Evolutionary conservation across 2,329 filamentous ascomycete genomes (phyloP).

Genomic region (Aplosporella prunicola): DNA sequence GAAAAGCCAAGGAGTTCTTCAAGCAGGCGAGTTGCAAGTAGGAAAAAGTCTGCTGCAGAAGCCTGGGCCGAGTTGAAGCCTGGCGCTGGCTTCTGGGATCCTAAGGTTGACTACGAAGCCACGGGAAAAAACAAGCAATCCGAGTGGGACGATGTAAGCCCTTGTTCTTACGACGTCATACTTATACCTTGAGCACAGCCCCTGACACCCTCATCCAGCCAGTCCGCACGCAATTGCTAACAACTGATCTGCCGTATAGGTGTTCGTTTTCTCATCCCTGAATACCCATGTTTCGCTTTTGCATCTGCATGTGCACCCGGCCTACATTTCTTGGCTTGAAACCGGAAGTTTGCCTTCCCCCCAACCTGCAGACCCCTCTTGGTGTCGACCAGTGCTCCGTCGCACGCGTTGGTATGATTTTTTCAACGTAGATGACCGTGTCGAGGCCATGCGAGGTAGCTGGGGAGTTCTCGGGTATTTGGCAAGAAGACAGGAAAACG

Average conservation of each 20-base stretch:
- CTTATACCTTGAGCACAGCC: neutral
- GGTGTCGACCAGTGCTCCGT: constrained; percentile 44
- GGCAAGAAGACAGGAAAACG: constrained; percentile 1
- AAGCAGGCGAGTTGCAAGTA: constrained; percentile 20
- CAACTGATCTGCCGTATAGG: no score
- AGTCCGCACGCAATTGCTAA: neutral
- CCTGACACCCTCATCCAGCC: neutral
- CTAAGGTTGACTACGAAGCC: constrained; percentile 45
- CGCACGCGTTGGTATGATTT: constrained; percentile 52
- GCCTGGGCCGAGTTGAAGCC: constrained; percentile 46
- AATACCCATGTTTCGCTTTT: constrained; percentile 54
- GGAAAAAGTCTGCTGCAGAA: constrained; percentile 37
- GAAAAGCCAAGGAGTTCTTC: constrained; percentile 11
- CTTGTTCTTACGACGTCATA: no score
- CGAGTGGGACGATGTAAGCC: constrained; percentile 46
- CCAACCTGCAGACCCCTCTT: constrained; percentile 24
- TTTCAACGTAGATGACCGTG: constrained; percentile 43
- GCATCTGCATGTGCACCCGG: constrained; percentile 47
- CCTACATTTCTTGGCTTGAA: constrained; percentile 47
- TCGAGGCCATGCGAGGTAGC: constrained; percentile 46
- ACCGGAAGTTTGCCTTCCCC: constrained; percentile 24
- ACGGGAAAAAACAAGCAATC: constrained; percentile 43
- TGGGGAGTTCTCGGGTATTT: constrained; percentile 44
- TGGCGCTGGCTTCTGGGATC: constrained; percentile 46
- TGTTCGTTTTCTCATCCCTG: constrained; percentile 52